Conservation (phyloP, 1,284 basidiomycete genomes). For the Cutaneotrichosporon sp. region DNA sequence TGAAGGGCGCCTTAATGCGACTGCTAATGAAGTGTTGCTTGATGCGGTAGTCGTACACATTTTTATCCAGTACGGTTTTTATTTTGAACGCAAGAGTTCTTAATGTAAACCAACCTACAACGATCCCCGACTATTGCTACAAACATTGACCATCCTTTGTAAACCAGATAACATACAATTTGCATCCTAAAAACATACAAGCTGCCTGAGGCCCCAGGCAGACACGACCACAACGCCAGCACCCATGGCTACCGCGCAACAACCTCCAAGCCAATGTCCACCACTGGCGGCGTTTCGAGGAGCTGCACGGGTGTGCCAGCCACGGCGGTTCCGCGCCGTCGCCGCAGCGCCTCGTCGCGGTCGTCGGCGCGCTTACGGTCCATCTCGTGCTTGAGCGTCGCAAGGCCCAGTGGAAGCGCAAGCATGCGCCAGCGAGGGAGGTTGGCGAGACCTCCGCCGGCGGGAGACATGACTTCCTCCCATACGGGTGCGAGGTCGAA, state of each 20-base stretch:
- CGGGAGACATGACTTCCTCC: conserved; percentile 26
- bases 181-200: no score
- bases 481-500: conserved; percentile 44
- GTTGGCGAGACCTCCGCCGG: conserved; percentile 33
- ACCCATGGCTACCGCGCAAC: conserved; percentile 8
- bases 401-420: conserved; percentile 21
- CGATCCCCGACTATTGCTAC: no score
- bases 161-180: no score
- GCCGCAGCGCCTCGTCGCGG: not conserved
- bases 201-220: no score
- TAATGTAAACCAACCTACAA: no score
- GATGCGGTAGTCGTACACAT: no score
- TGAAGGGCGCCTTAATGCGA: no score
- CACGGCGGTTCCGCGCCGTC: not conserved
- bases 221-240: no score
- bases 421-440: conserved; percentile 41
- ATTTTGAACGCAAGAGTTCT: no score
- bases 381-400: conserved; percentile 7
- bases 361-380: conserved; percentile 10
- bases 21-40: no score
- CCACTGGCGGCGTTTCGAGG: not conserved
- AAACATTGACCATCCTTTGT: no score
- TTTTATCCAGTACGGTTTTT: no score
- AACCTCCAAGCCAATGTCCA: conserved; percentile 7
- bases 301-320: not conserved